phyloP scores from a whole-genome alignment of 768 basidiomycete genomes.

The Butyriboletus loyo region DNA sequence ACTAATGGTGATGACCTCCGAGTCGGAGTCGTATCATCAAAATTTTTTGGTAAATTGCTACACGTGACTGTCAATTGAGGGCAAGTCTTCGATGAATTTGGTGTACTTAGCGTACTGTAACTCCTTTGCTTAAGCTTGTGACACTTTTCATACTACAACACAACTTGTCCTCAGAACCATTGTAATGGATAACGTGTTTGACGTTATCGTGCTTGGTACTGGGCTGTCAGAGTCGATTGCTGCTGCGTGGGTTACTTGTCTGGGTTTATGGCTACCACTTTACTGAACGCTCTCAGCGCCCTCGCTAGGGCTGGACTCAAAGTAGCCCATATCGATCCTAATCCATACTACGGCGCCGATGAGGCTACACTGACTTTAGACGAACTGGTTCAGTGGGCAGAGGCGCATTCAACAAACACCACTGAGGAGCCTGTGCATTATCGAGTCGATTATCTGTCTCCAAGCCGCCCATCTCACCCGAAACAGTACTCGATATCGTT shows the following conservation, averaged over 20 bases:
- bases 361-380: constrained; percentile 81
- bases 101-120: too few species aligned
- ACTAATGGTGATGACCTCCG: not conserved
- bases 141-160: not conserved
- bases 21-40: not conserved
- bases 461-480: constrained; percentile 47
- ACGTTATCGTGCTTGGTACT: constrained; percentile 72
- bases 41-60: constrained; percentile 16
- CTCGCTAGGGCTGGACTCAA: constrained; percentile 86
- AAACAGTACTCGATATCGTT: constrained; percentile 85
- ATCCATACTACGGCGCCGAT: constrained; percentile 80
- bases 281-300: constrained; percentile 48
- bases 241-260: constrained; percentile 67
- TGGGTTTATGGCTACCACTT: not conserved
- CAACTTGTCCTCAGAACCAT: not conserved
- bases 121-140: too few species aligned
- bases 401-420: constrained; percentile 30
- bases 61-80: constrained; percentile 28
- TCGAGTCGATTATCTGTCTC: constrained; percentile 39
- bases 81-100: constrained; percentile 17
- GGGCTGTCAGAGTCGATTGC: constrained; percentile 81
- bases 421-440: constrained; percentile 15
- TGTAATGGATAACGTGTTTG: constrained; percentile 47
- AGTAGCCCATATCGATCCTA: constrained; percentile 84
- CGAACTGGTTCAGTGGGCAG: constrained; percentile 74